These are phyloP conservation scores for Sporothrix globosa DNA, from an alignment of 2,329 filamentous ascomycete species.

Conservation along the genomic window DNA sequence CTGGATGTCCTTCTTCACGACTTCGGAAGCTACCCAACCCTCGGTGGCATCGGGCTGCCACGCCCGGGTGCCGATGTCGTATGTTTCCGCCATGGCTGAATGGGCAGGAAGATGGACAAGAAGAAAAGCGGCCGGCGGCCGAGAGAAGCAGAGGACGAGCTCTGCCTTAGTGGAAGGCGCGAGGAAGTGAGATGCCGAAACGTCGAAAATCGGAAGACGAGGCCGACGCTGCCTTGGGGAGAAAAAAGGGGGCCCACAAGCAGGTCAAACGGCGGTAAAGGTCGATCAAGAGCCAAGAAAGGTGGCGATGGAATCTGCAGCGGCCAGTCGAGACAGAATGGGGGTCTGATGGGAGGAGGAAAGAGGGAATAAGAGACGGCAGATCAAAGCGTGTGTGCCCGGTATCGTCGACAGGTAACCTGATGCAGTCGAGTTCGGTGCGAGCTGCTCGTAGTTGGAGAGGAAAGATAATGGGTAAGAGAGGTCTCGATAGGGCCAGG, in stretches of 20 bases:
- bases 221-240: conserved; percentile 23
- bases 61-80: conserved; percentile 94
- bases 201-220: background rate
- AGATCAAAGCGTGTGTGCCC: background rate
- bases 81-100: conserved; percentile 81
- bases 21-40: conserved; percentile 96
- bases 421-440: conserved; percentile 15
- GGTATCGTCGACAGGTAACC: conserved; percentile 12
- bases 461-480: conserved; percentile 24
- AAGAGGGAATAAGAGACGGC: background rate
- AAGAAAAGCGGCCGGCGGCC: conserved; percentile 41
- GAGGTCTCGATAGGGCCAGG: conserved; percentile 17
- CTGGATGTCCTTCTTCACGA: conserved; percentile 79
- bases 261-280: conserved; percentile 34
- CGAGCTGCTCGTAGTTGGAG: conserved; percentile 16
- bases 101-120: conserved; percentile 38
- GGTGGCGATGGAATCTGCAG: conserved; percentile 27
- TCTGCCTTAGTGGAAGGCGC: conserved; percentile 9
- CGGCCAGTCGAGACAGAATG: conserved; percentile 14
- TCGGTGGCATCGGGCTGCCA: conserved; percentile 97
- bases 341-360: conserved; percentile 13
- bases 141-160: conserved; percentile 13
- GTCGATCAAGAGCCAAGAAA: conserved; percentile 9
- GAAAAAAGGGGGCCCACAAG: conserved; percentile 29
- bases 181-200: background rate